Evolutionary conservation across 768 basidiomycete genomes (phyloP).

Genomic region (Sistotremastrum suecicum): DNA sequence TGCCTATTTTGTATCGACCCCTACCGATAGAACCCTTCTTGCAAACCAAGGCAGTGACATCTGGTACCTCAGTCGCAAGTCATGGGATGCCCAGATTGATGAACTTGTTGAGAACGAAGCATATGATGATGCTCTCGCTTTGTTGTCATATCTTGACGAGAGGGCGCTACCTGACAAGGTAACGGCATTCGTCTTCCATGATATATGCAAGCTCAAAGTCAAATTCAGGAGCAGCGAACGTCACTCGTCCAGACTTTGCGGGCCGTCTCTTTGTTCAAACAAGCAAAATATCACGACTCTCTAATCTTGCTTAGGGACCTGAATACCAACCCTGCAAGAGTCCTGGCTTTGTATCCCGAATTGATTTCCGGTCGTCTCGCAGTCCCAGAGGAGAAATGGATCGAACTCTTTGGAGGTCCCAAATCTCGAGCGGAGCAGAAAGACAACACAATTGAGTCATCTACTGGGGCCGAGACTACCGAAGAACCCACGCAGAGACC

Average conservation of each 20-base stretch:
- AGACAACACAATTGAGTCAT: conserved; percentile 10
- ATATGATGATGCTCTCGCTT: conserved; percentile 68
- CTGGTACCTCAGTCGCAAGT: conserved; percentile 59
- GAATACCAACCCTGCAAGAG: conserved; percentile 86
- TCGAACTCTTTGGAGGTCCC: conserved; percentile 74
- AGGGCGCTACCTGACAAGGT: conserved; percentile 52
- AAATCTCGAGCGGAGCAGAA: conserved; percentile 14
- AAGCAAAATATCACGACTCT: conserved; percentile 56
- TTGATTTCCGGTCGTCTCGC: conserved; percentile 66
- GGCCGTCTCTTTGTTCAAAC: conserved; percentile 65
- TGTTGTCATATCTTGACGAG: conserved; percentile 58
- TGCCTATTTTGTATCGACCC: conserved; percentile 41
- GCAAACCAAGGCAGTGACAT: conserved; percentile 61
- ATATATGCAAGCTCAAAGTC: neutral
- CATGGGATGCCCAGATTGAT: conserved; percentile 74
- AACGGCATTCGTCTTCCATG: neutral
- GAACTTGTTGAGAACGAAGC: conserved; percentile 56
- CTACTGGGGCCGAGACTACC: conserved; percentile 15
- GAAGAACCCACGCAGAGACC: conserved; percentile 10
- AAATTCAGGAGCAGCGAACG: conserved; percentile 34
- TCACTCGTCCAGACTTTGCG: conserved; percentile 56
- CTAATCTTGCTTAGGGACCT: conserved; percentile 81
- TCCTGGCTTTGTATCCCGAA: conserved; percentile 79
- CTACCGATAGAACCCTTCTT: conserved; percentile 53
- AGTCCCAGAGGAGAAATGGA: conserved; percentile 58